Percentiles rank a stretch among this genome's conserved stretches.
These are phyloP conservation scores for Xylaria digitata DNA, from an alignment of 2,329 filamentous ascomycete genomes.

Conservation along the genomic window DNA sequence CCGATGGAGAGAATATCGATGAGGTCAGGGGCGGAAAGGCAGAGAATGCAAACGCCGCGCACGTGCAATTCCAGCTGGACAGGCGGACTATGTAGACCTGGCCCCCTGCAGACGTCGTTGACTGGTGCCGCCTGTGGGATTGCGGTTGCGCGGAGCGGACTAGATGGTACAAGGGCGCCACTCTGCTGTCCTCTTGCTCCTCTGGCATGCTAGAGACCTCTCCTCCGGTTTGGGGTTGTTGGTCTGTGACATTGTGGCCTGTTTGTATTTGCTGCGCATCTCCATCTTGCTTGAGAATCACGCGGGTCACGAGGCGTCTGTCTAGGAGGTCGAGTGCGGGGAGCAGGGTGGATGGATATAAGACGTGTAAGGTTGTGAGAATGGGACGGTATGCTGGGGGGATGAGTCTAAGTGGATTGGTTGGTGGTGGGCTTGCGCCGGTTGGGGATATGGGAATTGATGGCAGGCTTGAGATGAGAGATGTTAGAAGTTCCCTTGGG, in stretches of 20 bases:
- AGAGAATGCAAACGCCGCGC: conserved; percentile 82
- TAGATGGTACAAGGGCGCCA: conserved; percentile 62
- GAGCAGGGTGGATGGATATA: conserved; percentile 84
- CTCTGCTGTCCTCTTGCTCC: conserved; percentile 10
- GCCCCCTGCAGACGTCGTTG: conserved; percentile 33
- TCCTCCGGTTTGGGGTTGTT: background rate
- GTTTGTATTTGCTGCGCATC: conserved; percentile 11
- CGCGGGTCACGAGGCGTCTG: conserved; percentile 73
- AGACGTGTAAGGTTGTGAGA: conserved; percentile 83
- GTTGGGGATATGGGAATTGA: conserved; percentile 43
- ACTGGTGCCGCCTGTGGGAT: conserved; percentile 45
- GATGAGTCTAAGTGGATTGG: conserved; percentile 53
- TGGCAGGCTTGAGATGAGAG: conserved; percentile 59
- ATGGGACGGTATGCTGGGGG: conserved; percentile 61
- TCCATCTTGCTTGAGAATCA: conserved; percentile 50
- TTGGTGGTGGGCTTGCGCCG: conserved; percentile 12
- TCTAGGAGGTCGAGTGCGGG: conserved; percentile 91
- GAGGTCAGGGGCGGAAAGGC: conserved; percentile 63
- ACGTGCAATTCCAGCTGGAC: conserved; percentile 86
- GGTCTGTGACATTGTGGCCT: conserved; percentile 1
- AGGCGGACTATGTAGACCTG: conserved; percentile 76
- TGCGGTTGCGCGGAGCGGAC: conserved; percentile 68
- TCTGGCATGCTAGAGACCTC: conserved; percentile 5
- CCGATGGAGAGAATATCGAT: background rate
- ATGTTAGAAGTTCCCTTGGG: conserved; percentile 59